phyloP scores from a whole-genome alignment of 768 basidiomycete species.

The Kwoniella newhampshirensis region DNA sequence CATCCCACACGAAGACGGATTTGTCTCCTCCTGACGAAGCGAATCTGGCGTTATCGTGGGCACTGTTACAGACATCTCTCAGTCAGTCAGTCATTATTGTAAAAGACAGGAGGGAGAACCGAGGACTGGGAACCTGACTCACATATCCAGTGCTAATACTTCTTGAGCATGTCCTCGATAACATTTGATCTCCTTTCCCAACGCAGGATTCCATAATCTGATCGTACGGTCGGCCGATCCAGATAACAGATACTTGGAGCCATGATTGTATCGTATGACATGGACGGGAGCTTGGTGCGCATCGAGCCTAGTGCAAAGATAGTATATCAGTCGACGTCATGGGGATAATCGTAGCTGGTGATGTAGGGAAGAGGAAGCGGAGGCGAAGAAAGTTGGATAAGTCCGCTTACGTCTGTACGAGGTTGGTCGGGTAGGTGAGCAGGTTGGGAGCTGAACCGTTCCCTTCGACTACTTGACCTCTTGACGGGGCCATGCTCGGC shows the following conservation, averaged over 20 bases:
- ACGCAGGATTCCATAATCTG: slow-evolving; percentile 82
- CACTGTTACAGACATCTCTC: slow-evolving; percentile 57
- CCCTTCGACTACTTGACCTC: slow-evolving; percentile 9
- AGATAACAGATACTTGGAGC: slow-evolving; percentile 81
- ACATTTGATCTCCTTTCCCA: slow-evolving; percentile 84
- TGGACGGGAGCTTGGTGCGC: slow-evolving; percentile 70
- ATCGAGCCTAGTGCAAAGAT: slow-evolving; percentile 33
- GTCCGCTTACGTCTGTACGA: slow-evolving; percentile 27
- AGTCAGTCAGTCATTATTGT: neutral
- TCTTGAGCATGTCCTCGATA: slow-evolving; percentile 95
- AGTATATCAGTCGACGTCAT: neutral
- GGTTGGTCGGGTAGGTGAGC: slow-evolving; percentile 16
- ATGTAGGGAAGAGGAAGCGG: slow-evolving; percentile 47
- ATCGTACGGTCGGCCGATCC: slow-evolving; percentile 90
- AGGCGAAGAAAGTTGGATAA: slow-evolving; percentile 23
- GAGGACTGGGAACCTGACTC: slow-evolving; percentile 44
- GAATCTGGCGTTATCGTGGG: slow-evolving; percentile 91
- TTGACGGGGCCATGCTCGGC: slow-evolving; percentile 24
- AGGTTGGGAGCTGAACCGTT: neutral
- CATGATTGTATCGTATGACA: slow-evolving; percentile 86
- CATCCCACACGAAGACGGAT: slow-evolving; percentile 93
- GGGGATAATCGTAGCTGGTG: slow-evolving; percentile 11
- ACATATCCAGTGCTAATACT: slow-evolving; percentile 87
- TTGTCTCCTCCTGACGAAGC: slow-evolving; percentile 92
- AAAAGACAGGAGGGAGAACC: neutral